These are phyloP conservation scores for Coemansia sp. DNA, from an alignment of 192 early-diverging fungal species.

Conservation along the genomic window DNA sequence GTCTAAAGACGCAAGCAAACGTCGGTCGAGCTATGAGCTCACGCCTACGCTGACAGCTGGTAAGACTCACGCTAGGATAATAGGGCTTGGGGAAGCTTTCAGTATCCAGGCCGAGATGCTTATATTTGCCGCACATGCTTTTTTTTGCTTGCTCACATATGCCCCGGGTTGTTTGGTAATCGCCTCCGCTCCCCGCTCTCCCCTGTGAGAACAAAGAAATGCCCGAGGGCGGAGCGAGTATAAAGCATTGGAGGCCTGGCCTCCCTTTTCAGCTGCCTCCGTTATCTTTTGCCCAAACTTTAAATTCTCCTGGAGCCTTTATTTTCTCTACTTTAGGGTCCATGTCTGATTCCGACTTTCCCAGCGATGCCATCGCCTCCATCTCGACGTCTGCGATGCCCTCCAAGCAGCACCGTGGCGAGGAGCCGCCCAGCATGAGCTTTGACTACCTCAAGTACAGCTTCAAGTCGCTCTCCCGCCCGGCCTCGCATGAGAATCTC, in stretches of 20 bases:
- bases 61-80: neutral
- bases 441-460: conserved; percentile 55
- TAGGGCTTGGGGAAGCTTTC: neutral
- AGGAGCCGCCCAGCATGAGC: conserved; percentile 43
- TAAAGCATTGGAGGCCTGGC: neutral
- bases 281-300: neutral
- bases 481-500: conserved; percentile 45
- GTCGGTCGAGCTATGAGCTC: conserved; percentile 1
- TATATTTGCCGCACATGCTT: neutral
- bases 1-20: neutral
- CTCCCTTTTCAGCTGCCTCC: neutral
- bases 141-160: neutral
- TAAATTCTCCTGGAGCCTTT: neutral
- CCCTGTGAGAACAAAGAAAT: neutral
- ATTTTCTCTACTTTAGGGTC: conserved; percentile 17
- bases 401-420: conserved; percentile 25
- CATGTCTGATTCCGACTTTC: conserved; percentile 31
- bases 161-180: neutral
- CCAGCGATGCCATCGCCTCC: conserved; percentile 44
- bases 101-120: neutral
- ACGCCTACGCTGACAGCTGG: neutral
- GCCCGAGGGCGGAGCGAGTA: neutral
- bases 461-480: conserved; percentile 52
- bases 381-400: conserved; percentile 37
- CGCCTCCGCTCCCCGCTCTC: neutral